A percentile compares a stretch with the other conserved stretches of the same genome.
Conservation (phyloP, 805 yeast species). For the Candida nitratophila region DNA sequence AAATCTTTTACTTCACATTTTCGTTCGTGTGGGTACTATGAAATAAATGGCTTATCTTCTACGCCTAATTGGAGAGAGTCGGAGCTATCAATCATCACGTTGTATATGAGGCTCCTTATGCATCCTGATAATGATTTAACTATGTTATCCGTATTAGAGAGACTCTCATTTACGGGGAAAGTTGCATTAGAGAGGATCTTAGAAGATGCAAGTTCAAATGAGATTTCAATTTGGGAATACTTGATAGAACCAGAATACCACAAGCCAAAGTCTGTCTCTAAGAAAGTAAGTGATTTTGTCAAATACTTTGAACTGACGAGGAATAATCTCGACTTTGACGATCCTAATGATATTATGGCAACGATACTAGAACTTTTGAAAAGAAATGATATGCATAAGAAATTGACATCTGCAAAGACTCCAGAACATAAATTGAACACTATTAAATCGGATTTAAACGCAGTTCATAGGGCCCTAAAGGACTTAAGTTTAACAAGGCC, state of each 20-base stretch:
- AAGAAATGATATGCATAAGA: conserved; percentile 28
- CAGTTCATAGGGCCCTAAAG: conserved; percentile 29
- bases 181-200: background rate
- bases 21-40: conserved; percentile 31
- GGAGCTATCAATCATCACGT: conserved; percentile 25
- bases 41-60: conserved; percentile 34
- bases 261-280: no score
- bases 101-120: conserved; percentile 37
- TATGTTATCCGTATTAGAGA: conserved; percentile 17
- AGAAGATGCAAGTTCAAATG: background rate
- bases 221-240: no score
- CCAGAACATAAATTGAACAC: no score
- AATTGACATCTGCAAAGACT: no score
- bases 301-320: conserved; percentile 13
- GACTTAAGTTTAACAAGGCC: conserved; percentile 16
- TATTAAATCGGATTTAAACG: conserved; percentile 23
- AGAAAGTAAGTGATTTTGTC: conserved; percentile 7
- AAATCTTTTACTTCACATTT: conserved; percentile 32
- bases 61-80: conserved; percentile 24
- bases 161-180: conserved; percentile 4
- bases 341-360: conserved; percentile 31
- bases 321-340: conserved; percentile 17
- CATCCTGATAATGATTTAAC: conserved; percentile 22
- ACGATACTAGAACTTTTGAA: conserved; percentile 26
- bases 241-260: no score